These are phyloP conservation scores for Camellia granthamiana DNA, from an alignment of 148 eudicot species.

Conservation along the genomic window DNA sequence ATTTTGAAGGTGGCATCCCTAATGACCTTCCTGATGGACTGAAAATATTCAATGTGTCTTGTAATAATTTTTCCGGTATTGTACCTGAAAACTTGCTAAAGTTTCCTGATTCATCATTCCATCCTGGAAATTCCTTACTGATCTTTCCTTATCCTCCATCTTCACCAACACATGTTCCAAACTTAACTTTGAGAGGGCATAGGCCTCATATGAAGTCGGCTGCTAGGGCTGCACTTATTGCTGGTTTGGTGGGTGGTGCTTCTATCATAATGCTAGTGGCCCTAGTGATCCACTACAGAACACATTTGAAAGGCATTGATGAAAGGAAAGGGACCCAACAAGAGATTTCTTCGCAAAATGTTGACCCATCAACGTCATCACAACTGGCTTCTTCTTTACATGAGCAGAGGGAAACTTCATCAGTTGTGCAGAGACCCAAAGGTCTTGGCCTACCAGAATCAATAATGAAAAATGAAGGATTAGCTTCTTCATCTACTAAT, in stretches of 20 bases:
- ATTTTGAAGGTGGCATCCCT: slow-evolving; percentile 56
- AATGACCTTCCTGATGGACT: slow-evolving; percentile 46
- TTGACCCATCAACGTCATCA: slow-evolving; percentile 26
- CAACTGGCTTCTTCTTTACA: slow-evolving; percentile 16
- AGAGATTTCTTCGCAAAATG: slow-evolving; percentile 27
- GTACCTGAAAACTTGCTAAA: slow-evolving; percentile 51
- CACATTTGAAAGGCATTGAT: slow-evolving; percentile 24
- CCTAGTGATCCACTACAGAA: slow-evolving; percentile 40
- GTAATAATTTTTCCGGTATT: slow-evolving; percentile 62
- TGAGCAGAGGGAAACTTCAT: slow-evolving; percentile 20
- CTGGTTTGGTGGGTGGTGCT: slow-evolving; percentile 40
- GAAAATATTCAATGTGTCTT: slow-evolving; percentile 45
- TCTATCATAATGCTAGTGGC: slow-evolving; percentile 34
- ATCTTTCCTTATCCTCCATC: slow-evolving; percentile 28
- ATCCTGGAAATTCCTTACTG: slow-evolving; percentile 62
- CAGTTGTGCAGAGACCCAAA: slow-evolving; percentile 19
- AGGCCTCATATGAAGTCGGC: slow-evolving; percentile 33
- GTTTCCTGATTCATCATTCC: slow-evolving; percentile 59
- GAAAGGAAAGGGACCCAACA: slow-evolving; percentile 32
- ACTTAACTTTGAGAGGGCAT: slow-evolving; percentile 21
- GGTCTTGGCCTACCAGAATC: slow-evolving; percentile 16
- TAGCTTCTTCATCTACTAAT: slow-evolving; percentile 13
- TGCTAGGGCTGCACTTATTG: slow-evolving; percentile 44
- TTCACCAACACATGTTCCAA: slow-evolving; percentile 29
- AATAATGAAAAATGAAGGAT: slow-evolving; percentile 24